Base-by-base conservation (phyloP, 352 stramenopile species). In the Phytopythium mirpurense region DNA sequence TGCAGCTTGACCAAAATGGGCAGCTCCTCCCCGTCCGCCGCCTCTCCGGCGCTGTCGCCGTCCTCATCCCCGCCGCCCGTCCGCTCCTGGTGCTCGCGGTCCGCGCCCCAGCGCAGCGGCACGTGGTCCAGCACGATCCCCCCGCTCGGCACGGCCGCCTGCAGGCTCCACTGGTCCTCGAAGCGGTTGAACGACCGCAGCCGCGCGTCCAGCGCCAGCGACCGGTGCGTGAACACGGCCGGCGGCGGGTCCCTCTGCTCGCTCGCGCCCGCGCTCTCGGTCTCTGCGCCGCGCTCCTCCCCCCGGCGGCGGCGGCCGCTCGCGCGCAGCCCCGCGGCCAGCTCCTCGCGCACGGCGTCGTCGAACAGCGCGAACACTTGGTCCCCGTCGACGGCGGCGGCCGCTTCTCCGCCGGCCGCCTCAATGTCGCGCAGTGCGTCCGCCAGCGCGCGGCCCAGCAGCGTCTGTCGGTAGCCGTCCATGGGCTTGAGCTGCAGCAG, bases 101-200 rank as follows among this genome's bases (percentile, higher is more conserved):
- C 58, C 27, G 67, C 51, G 15, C 65, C 45, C 46, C 68, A 51
- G 51, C 52, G 41, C 40, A 72, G 48, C 4, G 57, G 35, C 11
- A 59, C 45, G 27, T 63, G 58, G 48, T 86, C 68, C 41, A 88
- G 62, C 31, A 34, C 37, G 5, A 88, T 38, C 34, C 51, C 51
- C 4, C 56, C 43, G 1, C 56, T 47, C 7, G 21, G 35, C 11
- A 83, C 46, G 7, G 46, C 43, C 11, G 59, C 70, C 19, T 81
- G 61, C 11, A 90, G 23, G 16, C 59, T 88, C 79, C 79, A 90
- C 54, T 79, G 69, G 49, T 83, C 70, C 64, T 83, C 63, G 49
- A 76, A 90, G 10, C 76, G 63, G 56, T 90, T 90, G 49, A 88
- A 90, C 0, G 76, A 69, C 19, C 65, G 62, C n/a, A 81, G 55